Percentiles rank a stretch among this genome's conserved stretches.
Conservation (phyloP, 768 basidiomycete genomes). For the Leccinum longicurvipes region DNA sequence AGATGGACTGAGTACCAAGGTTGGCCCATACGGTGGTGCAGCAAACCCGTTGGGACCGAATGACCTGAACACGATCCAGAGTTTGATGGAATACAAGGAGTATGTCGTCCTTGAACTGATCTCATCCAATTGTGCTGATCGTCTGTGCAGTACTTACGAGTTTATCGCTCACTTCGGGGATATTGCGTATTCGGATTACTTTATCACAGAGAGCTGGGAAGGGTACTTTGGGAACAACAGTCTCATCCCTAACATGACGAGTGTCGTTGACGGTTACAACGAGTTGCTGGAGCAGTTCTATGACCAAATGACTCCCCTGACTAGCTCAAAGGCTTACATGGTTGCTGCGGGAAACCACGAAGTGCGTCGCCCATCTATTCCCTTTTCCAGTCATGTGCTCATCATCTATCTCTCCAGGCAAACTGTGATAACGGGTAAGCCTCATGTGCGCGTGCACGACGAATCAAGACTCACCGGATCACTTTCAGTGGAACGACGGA, state of each 20-base stretch:
- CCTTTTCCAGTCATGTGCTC: neutral
- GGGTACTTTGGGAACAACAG: conserved; percentile 29
- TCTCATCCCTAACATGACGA: conserved; percentile 24
- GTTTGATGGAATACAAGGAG: conserved; percentile 28
- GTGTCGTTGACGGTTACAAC: conserved; percentile 24
- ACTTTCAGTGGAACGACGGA: conserved; percentile 23
- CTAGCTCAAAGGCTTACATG: conserved; percentile 26
- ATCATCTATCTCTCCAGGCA: conserved; percentile 2
- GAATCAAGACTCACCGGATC: neutral
- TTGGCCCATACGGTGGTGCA: conserved; percentile 23
- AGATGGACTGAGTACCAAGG: conserved; percentile 28
- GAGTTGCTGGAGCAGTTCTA: conserved; percentile 25
- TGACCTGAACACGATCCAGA: conserved; percentile 29
- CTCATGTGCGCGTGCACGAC: neutral
- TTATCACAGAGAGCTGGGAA: conserved; percentile 29
- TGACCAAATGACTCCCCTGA: conserved; percentile 26
- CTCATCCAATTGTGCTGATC: neutral
- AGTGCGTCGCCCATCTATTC: neutral
- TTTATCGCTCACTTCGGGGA: conserved; percentile 27
- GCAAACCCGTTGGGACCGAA: conserved; percentile 22
- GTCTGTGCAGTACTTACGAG: conserved; percentile 18
- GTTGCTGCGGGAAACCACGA: conserved; percentile 27
- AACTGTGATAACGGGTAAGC: conserved; percentile 30
- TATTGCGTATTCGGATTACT: conserved; percentile 29
- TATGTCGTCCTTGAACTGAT: neutral